Conservation (phyloP, 2,329 filamentous ascomycete species). For the Chrysosporium keratinophilum region DNA sequence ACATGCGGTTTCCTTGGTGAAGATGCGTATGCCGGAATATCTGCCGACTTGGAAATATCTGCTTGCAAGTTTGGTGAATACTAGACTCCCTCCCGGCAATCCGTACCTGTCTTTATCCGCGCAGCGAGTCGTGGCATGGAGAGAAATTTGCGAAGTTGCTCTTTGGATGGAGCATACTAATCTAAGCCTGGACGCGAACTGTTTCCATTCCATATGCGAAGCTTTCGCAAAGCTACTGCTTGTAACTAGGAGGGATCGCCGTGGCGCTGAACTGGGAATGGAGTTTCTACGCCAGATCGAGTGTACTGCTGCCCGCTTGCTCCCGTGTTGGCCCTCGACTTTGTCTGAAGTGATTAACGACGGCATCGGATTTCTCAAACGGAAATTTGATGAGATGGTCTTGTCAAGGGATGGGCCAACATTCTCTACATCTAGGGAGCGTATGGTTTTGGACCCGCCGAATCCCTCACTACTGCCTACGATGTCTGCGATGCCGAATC, state of each 20-base stretch:
- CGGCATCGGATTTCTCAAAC: slow-evolving; percentile 27
- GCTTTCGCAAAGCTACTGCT: slow-evolving; percentile 4
- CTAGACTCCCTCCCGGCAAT: slow-evolving; percentile 13
- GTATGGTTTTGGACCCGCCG: background rate
- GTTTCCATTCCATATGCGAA: slow-evolving; percentile 12
- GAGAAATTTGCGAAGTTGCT: slow-evolving; percentile 26
- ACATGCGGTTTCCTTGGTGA: slow-evolving; percentile 32
- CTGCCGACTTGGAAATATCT: slow-evolving; percentile 30
- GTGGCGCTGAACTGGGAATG: slow-evolving; percentile 9
- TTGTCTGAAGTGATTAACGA: slow-evolving; percentile 26
- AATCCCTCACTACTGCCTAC: slow-evolving; percentile 20
- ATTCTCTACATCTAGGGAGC: background rate
- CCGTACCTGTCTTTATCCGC: slow-evolving; percentile 11
- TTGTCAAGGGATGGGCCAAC: slow-evolving; percentile 20
- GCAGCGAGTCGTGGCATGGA: slow-evolving; percentile 32
- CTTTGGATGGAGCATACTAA: slow-evolving; percentile 26
- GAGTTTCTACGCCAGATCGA: background rate
- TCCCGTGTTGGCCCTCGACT: background rate
- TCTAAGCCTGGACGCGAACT: slow-evolving; percentile 2
- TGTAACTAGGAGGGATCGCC: slow-evolving; percentile 9
- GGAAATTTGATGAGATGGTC: slow-evolving; percentile 29
- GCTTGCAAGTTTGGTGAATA: slow-evolving; percentile 22
- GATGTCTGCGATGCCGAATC: slow-evolving; percentile 29
- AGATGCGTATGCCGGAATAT: slow-evolving; percentile 22
- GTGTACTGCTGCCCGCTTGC: background rate